Evolutionary conservation across 2,329 filamentous ascomycete genomes (phyloP), one percentile per base, ranked within the genome.

Genomic region (Exophiala mesophila): DNA sequence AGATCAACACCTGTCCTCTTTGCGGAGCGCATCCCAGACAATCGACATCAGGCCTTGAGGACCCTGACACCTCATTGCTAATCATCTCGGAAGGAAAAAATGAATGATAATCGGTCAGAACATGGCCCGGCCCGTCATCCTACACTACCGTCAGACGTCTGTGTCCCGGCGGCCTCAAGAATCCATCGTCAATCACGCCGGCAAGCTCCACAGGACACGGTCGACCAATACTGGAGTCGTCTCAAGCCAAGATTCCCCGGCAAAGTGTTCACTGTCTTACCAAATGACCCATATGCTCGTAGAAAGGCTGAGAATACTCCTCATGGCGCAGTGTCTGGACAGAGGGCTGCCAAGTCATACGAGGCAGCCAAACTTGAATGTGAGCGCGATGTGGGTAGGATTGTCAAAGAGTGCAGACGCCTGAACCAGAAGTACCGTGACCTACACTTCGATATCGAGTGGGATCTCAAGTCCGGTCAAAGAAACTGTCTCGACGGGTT

Each of bases 381-480:
- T 63, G 72, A 70, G 40, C 76, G 74, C 42, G 74, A 77, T 38
- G 76, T 80, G 4, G 64, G 69, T 6, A 74, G 75, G 46, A 80
- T 80, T 41, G 70, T 74, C 20, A 70, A 68, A 44, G 76, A 80
- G 56, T 94, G 87, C 60, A 73, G 79, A 16, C 76, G 85, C 6
- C 71, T 88, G 44, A 94, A 94, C 63, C 83, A 88, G 57, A 90
- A 88, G 63, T 95, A 94, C 59, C 77, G 83, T 12, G 87, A 94
- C 58, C 78, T 82, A n/a, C 80, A 92, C 61, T 94, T 94, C 59
- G 84, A 94, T 59, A 79, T 94, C 38, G 87, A 92, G 58, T 69
- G 77, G 26, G 85, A 89, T 60, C 71, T 88, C 49, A 84, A 86
- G 64, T 69, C 69, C 26, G 64, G 67, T n/a, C 63, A 59, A 10